phyloP scores from a whole-genome alignment of 768 basidiomycete species.

The Xanthoconium purpureum region DNA sequence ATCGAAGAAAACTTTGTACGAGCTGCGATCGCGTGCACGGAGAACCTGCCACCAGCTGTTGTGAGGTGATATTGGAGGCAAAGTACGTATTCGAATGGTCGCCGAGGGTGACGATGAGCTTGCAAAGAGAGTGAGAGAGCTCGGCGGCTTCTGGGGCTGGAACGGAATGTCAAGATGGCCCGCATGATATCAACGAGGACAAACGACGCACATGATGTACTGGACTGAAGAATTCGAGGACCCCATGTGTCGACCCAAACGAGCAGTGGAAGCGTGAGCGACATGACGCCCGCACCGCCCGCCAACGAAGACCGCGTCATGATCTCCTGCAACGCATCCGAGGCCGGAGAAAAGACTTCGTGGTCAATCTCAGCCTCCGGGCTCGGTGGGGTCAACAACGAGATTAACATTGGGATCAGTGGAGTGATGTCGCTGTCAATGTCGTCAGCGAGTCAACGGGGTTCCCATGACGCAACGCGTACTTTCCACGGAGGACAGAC shows the following conservation, averaged over 20 bases:
- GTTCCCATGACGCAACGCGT: conserved; percentile 20
- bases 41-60: conserved; percentile 34
- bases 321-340: conserved; percentile 74
- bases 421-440: conserved; percentile 60
- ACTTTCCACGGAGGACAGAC: conserved; percentile 65
- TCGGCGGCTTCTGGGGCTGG: conserved; percentile 41
- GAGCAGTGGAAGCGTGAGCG: conserved; percentile 84
- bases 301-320: conserved; percentile 71
- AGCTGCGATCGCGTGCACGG: conserved; percentile 46
- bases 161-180: background rate
- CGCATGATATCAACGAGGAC: background rate
- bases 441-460: background rate
- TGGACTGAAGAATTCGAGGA: conserved; percentile 39
- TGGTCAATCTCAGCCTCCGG: conserved; percentile 40
- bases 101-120: conserved; percentile 75
- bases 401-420: conserved; percentile 63
- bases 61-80: conserved; percentile 61
- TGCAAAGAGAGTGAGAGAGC: conserved; percentile 69
- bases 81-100: conserved; percentile 85
- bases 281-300: conserved; percentile 62
- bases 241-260: conserved; percentile 68
- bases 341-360: conserved; percentile 58
- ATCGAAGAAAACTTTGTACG: conserved; percentile 66
- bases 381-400: conserved; percentile 36
- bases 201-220: conserved; percentile 34